A percentile compares a stretch with the other conserved stretches of the same genome.
These are phyloP conservation scores for Peribolospora baueri DNA, from an alignment of 768 basidiomycete genomes.

Conservation along the genomic window DNA sequence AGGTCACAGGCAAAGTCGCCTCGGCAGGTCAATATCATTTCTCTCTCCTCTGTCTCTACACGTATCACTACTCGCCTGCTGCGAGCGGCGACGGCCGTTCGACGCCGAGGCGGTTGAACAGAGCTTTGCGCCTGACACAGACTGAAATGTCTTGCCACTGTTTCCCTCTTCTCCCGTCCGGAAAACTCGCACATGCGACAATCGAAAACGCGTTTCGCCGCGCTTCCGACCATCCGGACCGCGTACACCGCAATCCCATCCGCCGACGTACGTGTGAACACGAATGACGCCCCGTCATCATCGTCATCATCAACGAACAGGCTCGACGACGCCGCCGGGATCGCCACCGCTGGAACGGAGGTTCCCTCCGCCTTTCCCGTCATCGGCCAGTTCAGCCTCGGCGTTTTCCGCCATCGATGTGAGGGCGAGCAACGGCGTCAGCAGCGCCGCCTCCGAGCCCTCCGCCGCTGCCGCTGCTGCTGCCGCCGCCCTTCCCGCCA, in stretches of 20 bases:
- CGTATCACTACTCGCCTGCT: neutral
- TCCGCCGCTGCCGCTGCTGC: neutral
- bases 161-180: neutral
- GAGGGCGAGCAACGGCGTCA: no score
- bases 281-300: neutral
- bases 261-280: no score
- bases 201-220: neutral
- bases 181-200: neutral
- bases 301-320: neutral
- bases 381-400: neutral
- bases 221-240: no score
- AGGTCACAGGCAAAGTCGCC: neutral
- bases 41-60: neutral
- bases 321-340: neutral
- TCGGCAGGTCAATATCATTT: slow-evolving; percentile 2
- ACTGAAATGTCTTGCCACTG: neutral
- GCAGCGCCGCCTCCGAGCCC: neutral
- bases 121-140: neutral
- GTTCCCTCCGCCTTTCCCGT: neutral
- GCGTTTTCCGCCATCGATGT: neutral
- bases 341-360: neutral
- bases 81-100: neutral
- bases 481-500: slow-evolving; percentile 2
- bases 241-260: no score
- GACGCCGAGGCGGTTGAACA: no score